Base-by-base conservation (phyloP, 208 protist genomes). In the Novymonas esmeraldas region DNA sequence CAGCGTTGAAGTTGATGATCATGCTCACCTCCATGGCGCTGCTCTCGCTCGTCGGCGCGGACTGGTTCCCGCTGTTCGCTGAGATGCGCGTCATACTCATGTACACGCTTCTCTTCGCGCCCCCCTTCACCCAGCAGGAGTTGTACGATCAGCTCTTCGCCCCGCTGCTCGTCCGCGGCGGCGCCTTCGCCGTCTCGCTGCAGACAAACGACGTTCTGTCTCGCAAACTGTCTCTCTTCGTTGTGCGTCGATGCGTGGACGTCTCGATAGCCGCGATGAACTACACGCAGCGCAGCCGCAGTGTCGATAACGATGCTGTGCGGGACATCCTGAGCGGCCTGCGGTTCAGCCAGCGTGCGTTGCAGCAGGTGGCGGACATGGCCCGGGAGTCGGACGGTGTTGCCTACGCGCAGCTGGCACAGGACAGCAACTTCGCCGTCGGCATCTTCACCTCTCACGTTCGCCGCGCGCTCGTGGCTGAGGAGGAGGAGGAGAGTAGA, bases 1-100 rank as follows among this genome's bases (percentile, higher is more conserved):
- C 64, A 6, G 71, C 80, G 7, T 61, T 93, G 24, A 90, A 93
- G 52, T 77, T 90, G 13, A 87, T 85, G 76, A 72, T 91, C 5
- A 89, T 91, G 77, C 75, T 91, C 24, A 79, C 62, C 26, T 64
- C 71, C 44, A 74, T 80, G 38, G 57, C 70, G 3, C 73, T 71
- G 5, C 64, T 85, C 14, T 85, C 85, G 29, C 65, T 79, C 22
- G 46, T 82, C 7, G 88, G 85, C 0, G 63, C 71, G 5, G 81
- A 87, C 22, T 52, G 50, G 14, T 26, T 91, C 34, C 88, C 88
- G 6, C 75, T 94, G 0, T 91, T 91, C 52, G 50, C 70, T 18
- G 84, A 94, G 77, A 28, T 81, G 50, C 81, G 79, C 24, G 65
- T 85, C 1, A 77, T 94, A 6, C 60, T 81, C 45, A 73, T 87